phyloP scores from a whole-genome alignment of 768 basidiomycete genomes.

The Boletales sp. region DNA sequence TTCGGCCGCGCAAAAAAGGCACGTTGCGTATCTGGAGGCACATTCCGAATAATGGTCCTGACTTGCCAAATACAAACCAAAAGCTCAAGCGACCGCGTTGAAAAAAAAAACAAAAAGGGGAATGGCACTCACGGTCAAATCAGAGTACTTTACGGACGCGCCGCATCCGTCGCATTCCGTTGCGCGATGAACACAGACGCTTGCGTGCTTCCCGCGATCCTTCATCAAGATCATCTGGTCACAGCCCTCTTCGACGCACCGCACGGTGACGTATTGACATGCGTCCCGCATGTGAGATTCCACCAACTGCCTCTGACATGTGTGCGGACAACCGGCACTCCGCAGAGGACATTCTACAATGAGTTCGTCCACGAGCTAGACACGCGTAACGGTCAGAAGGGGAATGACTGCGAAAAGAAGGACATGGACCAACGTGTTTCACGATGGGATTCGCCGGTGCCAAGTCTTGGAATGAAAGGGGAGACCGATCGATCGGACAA shows the following conservation, averaged over 20 bases:
- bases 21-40: conserved; percentile 33
- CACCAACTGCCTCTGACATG: conserved; percentile 66
- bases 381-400: conserved; percentile 5
- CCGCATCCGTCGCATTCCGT: conserved; percentile 40
- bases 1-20: conserved; percentile 39
- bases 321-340: conserved; percentile 55
- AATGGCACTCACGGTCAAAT: conserved; percentile 35
- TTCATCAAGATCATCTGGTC: conserved; percentile 40
- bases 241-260: conserved; percentile 50
- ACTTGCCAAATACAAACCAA: not conserved
- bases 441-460: conserved; percentile 70
- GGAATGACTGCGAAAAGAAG: conserved; percentile 1
- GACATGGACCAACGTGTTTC: conserved; percentile 42
- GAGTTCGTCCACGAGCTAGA: conserved; percentile 80
- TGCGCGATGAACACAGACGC: conserved; percentile 34
- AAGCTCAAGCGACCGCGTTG: conserved; percentile 3
- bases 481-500: conserved; percentile 83
- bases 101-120: not conserved
- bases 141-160: conserved; percentile 29
- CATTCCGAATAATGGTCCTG: conserved; percentile 42
- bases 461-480: conserved; percentile 57
- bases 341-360: conserved; percentile 66
- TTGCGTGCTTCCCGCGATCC: conserved; percentile 42
- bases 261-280: conserved; percentile 55
- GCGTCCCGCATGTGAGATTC: conserved; percentile 55